These are phyloP conservation scores for Crepidotus variabilis DNA, from an alignment of 768 basidiomycete species.

Conservation along the genomic window DNA sequence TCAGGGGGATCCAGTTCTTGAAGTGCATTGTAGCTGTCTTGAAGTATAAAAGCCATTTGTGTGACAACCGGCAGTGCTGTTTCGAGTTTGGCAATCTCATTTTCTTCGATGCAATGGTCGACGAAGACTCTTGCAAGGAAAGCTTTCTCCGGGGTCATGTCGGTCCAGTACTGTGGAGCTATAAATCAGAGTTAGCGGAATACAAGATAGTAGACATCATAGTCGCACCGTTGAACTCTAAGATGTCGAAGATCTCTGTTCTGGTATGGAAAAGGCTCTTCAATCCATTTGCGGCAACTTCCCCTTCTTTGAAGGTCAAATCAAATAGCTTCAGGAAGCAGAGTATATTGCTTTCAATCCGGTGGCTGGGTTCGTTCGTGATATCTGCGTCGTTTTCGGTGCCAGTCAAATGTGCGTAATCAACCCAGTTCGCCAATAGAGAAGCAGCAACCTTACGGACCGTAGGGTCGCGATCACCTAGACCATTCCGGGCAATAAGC, in stretches of 20 bases:
- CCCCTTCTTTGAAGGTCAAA: slow-evolving; percentile 38
- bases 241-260: slow-evolving; percentile 58
- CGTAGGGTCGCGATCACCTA: slow-evolving; percentile 77
- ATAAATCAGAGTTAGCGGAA: slow-evolving; percentile 1
- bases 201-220: not conserved
- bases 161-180: slow-evolving; percentile 68
- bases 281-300: slow-evolving; percentile 72
- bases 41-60: slow-evolving; percentile 70
- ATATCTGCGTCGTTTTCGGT: slow-evolving; percentile 12
- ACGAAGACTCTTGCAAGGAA: slow-evolving; percentile 84
- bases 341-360: slow-evolving; percentile 21
- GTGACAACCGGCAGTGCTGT: slow-evolving; percentile 80
- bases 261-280: slow-evolving; percentile 65
- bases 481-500: slow-evolving; percentile 72
- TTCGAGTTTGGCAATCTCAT: slow-evolving; percentile 63
- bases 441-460: slow-evolving; percentile 72
- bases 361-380: slow-evolving; percentile 27
- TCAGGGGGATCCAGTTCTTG: slow-evolving; percentile 19
- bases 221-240: slow-evolving; percentile 66
- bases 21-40: slow-evolving; percentile 60
- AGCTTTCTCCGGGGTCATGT: slow-evolving; percentile 68
- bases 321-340: slow-evolving; percentile 59
- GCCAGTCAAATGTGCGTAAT: slow-evolving; percentile 37
- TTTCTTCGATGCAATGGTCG: slow-evolving; percentile 63
- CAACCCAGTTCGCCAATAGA: slow-evolving; percentile 76